phyloP scores from a whole-genome alignment of 148 eudicot species.

The Chenopodium quinoa region DNA sequence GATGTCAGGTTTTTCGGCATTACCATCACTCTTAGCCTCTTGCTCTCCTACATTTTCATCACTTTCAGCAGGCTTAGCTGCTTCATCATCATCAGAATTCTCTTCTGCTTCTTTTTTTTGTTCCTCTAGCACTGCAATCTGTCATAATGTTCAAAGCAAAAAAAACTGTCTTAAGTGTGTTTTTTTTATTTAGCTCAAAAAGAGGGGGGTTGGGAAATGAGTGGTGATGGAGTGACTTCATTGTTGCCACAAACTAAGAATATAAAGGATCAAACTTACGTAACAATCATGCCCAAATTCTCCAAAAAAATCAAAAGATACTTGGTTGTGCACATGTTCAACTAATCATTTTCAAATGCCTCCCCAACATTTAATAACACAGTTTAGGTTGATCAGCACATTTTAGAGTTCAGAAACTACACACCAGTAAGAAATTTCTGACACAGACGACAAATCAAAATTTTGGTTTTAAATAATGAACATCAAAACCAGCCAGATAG shows the following conservation, averaged over 20 bases:
- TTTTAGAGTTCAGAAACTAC: neutral
- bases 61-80: slow-evolving; percentile 43
- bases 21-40: slow-evolving; percentile 41
- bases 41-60: slow-evolving; percentile 33
- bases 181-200: neutral
- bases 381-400: neutral
- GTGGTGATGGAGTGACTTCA: neutral
- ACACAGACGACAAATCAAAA: neutral
- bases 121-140: slow-evolving; percentile 82
- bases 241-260: neutral
- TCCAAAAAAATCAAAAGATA: neutral
- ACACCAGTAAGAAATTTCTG: too few relatives aligned
- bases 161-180: too few relatives aligned
- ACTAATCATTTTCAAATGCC: neutral
- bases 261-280: neutral
- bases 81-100: slow-evolving; percentile 68
- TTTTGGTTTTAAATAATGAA: neutral
- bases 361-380: neutral
- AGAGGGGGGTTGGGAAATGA: neutral
- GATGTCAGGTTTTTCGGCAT: slow-evolving; percentile 71
- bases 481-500: neutral
- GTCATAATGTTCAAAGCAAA: slow-evolving; percentile 12
- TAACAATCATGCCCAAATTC: neutral
- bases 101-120: slow-evolving; percentile 62
- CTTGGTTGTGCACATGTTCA: neutral